phyloP scores from a whole-genome alignment of 2,329 filamentous ascomycete species.

The Ophiostoma ips region DNA sequence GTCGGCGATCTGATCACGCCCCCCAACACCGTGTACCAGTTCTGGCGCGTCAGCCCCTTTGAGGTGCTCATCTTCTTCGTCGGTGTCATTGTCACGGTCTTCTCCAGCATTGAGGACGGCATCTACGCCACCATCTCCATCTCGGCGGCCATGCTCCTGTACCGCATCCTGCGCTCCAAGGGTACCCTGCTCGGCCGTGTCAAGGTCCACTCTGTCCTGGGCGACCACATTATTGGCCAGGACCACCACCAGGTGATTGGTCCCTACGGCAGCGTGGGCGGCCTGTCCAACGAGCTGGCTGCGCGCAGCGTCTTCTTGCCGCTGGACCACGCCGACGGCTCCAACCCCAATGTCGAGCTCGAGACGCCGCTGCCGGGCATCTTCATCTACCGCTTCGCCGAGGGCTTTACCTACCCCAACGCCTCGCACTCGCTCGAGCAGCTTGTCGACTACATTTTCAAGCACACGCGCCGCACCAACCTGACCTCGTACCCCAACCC shows the following conservation, averaged over 20 bases:
- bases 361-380: constrained; percentile 76
- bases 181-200: constrained; percentile 76
- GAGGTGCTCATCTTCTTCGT: constrained; percentile 89
- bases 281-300: constrained; percentile 29
- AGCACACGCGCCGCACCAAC: constrained; percentile 63
- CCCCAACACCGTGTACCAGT: constrained; percentile 83
- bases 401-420: constrained; percentile 94
- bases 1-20: constrained; percentile 76
- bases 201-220: constrained; percentile 70
- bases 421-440: constrained; percentile 79
- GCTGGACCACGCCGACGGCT: constrained; percentile 74
- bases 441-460: constrained; percentile 53
- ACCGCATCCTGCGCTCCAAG: constrained; percentile 67
- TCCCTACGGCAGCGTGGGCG: constrained; percentile 41
- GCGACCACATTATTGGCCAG: constrained; percentile 57
- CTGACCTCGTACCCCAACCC: constrained; percentile 46
- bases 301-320: constrained; percentile 76
- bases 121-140: constrained; percentile 76
- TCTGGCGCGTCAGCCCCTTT: constrained; percentile 83
- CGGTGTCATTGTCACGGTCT: constrained; percentile 81
- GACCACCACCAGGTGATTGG: constrained; percentile 32
- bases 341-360: constrained; percentile 72
- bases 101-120: constrained; percentile 77
- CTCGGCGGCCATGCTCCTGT: constrained; percentile 66
- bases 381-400: constrained; percentile 89